phyloP scores from a whole-genome alignment of 257 asterid species.

The Coffea canephora region DNA sequence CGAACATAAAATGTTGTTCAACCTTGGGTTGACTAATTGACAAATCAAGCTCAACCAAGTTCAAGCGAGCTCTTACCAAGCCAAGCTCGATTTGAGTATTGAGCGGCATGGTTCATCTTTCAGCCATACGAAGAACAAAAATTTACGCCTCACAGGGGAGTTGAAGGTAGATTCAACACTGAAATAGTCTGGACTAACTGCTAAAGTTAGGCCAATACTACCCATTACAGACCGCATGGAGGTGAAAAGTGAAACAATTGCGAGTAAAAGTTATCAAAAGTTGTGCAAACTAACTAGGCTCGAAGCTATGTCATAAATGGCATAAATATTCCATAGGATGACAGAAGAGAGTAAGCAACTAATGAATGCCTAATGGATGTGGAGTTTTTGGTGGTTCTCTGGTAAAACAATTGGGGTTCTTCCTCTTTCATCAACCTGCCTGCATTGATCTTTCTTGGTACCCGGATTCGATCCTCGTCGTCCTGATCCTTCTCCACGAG shows the following conservation, averaged over 20 bases:
- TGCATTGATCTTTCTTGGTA: conserved; percentile 22
- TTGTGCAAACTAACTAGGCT: conserved; percentile 6
- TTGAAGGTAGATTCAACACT: not conserved
- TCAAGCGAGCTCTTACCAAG: too few relatives aligned
- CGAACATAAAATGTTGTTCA: too few relatives aligned
- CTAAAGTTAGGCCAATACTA: too few relatives aligned
- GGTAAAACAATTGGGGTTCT: conserved; percentile 2
- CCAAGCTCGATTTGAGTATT: too few relatives aligned
- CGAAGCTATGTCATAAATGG: not conserved
- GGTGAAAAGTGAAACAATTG: not conserved
- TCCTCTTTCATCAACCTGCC: conserved; percentile 21
- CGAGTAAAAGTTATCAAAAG: not conserved
- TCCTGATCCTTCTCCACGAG: conserved; percentile 18
- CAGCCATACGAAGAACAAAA: too few relatives aligned
- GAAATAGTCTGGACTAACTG: not conserved
- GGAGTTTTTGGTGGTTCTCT: conserved; percentile 19
- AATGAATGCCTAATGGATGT: conserved; percentile 17
- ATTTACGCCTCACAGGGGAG: not conserved
- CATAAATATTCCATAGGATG: conserved; percentile 15
- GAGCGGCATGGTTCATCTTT: too few relatives aligned
- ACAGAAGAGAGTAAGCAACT: conserved; percentile 71
- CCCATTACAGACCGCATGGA: not conserved
- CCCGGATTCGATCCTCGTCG: conserved; percentile 9
- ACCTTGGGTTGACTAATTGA: too few relatives aligned
- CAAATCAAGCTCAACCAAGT: too few relatives aligned